Conservation (phyloP, 2,329 filamentous ascomycete species). For the Teratosphaeria viscida region DNA sequence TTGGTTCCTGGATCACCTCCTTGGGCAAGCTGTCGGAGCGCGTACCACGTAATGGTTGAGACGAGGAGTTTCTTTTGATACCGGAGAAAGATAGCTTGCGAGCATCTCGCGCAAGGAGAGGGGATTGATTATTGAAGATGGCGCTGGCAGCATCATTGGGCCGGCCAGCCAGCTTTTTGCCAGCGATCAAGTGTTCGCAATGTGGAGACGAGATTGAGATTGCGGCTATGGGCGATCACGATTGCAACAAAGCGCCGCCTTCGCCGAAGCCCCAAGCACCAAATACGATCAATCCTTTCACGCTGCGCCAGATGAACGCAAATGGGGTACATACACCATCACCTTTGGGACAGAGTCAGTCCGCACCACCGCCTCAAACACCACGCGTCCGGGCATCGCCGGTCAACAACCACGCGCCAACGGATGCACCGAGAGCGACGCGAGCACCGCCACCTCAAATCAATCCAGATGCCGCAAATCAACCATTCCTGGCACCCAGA, state of each 20-base stretch:
- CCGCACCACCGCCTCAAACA: constrained; percentile 3
- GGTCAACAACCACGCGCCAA: constrained; percentile 2
- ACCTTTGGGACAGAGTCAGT: constrained; percentile 7
- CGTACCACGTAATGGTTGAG: background rate
- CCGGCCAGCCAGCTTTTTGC: constrained; percentile 60
- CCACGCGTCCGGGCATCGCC: constrained; percentile 7
- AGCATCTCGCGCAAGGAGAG: background rate
- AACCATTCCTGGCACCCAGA: constrained; percentile 17
- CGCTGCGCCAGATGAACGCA: constrained; percentile 12
- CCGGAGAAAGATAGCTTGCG: background rate
- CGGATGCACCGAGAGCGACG: constrained; percentile 23
- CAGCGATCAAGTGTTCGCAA: constrained; percentile 78
- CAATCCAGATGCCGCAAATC: constrained; percentile 22
- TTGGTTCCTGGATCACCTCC: background rate
- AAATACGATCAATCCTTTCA: constrained; percentile 19
- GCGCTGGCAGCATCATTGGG: constrained; percentile 18
- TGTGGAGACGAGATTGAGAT: constrained; percentile 72
- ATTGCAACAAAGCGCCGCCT: constrained; percentile 40
- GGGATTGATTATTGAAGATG: constrained; percentile 9
- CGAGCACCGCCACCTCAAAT: constrained; percentile 18
- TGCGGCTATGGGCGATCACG: constrained; percentile 73
- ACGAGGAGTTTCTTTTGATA: constrained; percentile 3
- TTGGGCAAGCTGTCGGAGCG: background rate
- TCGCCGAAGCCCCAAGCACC: constrained; percentile 8
- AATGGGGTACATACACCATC: constrained; percentile 8